These are phyloP conservation scores for Fragilaria crotonensis DNA, from an alignment of 108 stramenopile genomes.

Conservation along the genomic window DNA sequence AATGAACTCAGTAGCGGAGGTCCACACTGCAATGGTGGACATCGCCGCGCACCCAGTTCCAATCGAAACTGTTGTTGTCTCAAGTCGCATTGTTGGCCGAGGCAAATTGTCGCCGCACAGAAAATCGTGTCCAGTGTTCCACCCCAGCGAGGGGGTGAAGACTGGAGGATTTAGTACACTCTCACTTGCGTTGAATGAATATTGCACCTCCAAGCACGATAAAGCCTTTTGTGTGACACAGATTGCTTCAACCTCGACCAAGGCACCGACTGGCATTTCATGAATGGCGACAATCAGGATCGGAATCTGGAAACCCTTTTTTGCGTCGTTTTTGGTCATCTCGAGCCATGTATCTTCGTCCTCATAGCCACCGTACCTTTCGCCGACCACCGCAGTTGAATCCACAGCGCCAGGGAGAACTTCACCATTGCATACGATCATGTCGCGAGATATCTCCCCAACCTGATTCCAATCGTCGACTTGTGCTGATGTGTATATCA, in stretches of 20 bases:
- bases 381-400: slow-evolving; percentile 14
- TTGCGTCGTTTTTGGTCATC: slow-evolving; percentile 20
- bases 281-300: slow-evolving; percentile 66
- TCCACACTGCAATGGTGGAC: slow-evolving; percentile 37
- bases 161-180: background rate
- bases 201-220: slow-evolving; percentile 26
- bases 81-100: slow-evolving; percentile 13
- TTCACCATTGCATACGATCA: slow-evolving; percentile 48
- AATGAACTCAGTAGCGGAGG: slow-evolving; percentile 3
- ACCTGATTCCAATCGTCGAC: slow-evolving; percentile 18
- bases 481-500: slow-evolving; percentile 53
- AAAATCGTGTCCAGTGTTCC: slow-evolving; percentile 58
- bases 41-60: slow-evolving; percentile 38
- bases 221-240: slow-evolving; percentile 49
- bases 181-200: slow-evolving; percentile 6
- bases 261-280: slow-evolving; percentile 76
- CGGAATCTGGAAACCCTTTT: slow-evolving; percentile 21
- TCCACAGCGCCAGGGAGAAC: slow-evolving; percentile 62
- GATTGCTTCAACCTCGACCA: slow-evolving; percentile 68
- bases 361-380: slow-evolving; percentile 75
- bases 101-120: background rate
- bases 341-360: slow-evolving; percentile 76
- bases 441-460: slow-evolving; percentile 26
- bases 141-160: slow-evolving; percentile 5
- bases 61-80: slow-evolving; percentile 19